Base-by-base conservation (phyloP, 225 moss, liverwort and hornwort species). In the Neckera pumila region DNA sequence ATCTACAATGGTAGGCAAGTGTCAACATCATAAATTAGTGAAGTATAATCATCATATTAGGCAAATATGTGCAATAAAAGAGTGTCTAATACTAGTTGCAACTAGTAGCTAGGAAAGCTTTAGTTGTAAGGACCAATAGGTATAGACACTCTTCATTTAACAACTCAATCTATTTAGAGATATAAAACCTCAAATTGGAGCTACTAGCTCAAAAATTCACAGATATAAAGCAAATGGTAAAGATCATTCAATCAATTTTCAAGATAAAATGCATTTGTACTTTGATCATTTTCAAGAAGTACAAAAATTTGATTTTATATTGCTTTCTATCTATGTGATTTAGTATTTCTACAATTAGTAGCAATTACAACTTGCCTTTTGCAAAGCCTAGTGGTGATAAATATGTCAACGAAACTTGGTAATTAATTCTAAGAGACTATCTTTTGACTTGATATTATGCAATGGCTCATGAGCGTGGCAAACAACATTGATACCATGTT, bases 351-450 rank as follows among this genome's bases (percentile, higher is more conserved):
- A 65, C 10, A 5, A 65, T 10, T 19, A 18, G 3, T 65, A 65
- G 1, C 5, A 65, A 19, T 34, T 66, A 36, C 11, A 66, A 66
- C 0, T 1, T 36, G 3, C 20, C 36, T 19, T 19, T 3, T 19
- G 19, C 6, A 3, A 66, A 36, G 3, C 6, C 0, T 11, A 0
- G 19, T 19, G 6, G 19, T 66, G 6, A 66, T 36, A 20, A 36
- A 18, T 34, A 66, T 5, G 0, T 36, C 10, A 18, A 19, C 0
- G 1, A 30, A 66, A 66, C 36, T 36, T 66, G 34, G 2, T n/a
- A n/a, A n/a, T n/a, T 36, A 36, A 66, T 66, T 21, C 20, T 36
- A 20, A 11, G 4, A n/a, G 19, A 11, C 12, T 66, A 1, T 2
- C 6, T 36, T 66, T 11, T n/a, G 6, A 66, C 21, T 36, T 66